Evolutionary conservation across 2,329 filamentous ascomycete genomes (phyloP).

Genomic region (Daldinia sp.): DNA sequence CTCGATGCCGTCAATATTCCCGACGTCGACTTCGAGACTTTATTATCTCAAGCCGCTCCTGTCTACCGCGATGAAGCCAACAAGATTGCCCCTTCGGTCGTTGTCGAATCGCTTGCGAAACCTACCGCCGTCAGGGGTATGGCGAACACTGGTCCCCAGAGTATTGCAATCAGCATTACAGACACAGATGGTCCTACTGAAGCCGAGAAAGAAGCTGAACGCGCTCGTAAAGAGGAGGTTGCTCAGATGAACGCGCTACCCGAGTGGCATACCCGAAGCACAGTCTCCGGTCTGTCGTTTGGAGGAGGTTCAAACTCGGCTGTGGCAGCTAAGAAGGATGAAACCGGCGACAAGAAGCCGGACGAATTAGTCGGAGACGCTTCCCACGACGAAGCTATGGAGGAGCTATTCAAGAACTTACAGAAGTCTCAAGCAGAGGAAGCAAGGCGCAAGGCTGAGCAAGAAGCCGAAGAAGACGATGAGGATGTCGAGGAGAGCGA

Average conservation of each 20-base stretch:
- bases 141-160: slow-evolving; percentile 73
- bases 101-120: slow-evolving; percentile 64
- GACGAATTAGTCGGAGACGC: slow-evolving; percentile 55
- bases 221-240: slow-evolving; percentile 73
- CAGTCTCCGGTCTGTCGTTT: slow-evolving; percentile 74
- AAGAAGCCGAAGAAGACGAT: slow-evolving; percentile 60
- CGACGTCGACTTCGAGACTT: slow-evolving; percentile 78
- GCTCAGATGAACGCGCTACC: slow-evolving; percentile 77
- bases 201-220: slow-evolving; percentile 74
- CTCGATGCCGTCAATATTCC: slow-evolving; percentile 82
- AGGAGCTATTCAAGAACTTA: slow-evolving; percentile 75
- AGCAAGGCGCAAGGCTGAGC: slow-evolving; percentile 63
- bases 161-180: slow-evolving; percentile 77
- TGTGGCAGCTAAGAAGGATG: slow-evolving; percentile 56
- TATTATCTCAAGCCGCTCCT: slow-evolving; percentile 71
- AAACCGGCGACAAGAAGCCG: slow-evolving; percentile 63
- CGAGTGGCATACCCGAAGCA: slow-evolving; percentile 78
- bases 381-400: slow-evolving; percentile 69
- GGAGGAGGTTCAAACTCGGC: slow-evolving; percentile 50
- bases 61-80: slow-evolving; percentile 76
- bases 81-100: slow-evolving; percentile 70
- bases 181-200: slow-evolving; percentile 74
- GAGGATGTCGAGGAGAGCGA: slow-evolving; percentile 55
- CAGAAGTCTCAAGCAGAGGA: slow-evolving; percentile 67
- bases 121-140: slow-evolving; percentile 78